These are phyloP conservation scores for Penicillium egyptiacum DNA, from an alignment of 495 filamentous ascomycete genomes.

Conservation along the genomic window DNA sequence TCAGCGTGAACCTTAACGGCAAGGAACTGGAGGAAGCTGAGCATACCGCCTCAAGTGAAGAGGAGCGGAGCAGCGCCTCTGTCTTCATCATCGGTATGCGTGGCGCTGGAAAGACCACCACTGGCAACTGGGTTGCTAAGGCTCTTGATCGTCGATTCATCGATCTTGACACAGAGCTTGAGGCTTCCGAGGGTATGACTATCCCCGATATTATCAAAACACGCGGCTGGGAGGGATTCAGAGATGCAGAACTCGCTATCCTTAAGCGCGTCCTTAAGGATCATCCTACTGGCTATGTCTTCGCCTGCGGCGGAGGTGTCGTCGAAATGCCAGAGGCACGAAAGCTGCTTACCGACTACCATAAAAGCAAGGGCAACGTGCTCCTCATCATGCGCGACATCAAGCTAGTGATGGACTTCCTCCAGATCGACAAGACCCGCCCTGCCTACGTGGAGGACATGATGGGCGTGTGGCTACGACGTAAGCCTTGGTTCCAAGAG, in stretches of 20 bases:
- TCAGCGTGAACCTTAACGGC: conserved; percentile 71
- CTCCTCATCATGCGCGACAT: conserved; percentile 86
- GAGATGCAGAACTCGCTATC: conserved; percentile 73
- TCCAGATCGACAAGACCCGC: conserved; percentile 85
- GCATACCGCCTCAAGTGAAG: conserved; percentile 23
- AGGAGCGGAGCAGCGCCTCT: conserved; percentile 52
- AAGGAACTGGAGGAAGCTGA: conserved; percentile 57
- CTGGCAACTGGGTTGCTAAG: conserved; percentile 77
- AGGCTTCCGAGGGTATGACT: conserved; percentile 64
- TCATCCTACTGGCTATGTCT: conserved; percentile 71
- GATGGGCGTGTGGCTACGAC: conserved; percentile 85
- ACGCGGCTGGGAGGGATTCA: conserved; percentile 86
- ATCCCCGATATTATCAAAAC: conserved; percentile 83
- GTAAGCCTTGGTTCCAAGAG: conserved; percentile 86
- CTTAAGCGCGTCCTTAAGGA: conserved; percentile 72
- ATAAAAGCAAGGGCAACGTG: conserved; percentile 81
- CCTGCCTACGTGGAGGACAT: conserved; percentile 95
- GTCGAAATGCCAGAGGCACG: conserved; percentile 86
- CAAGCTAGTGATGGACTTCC: conserved; percentile 82
- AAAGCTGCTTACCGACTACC: conserved; percentile 69
- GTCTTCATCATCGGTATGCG: conserved; percentile 97
- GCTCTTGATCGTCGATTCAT: conserved; percentile 74
- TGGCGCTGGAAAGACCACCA: conserved; percentile 94
- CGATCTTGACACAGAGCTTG: conserved; percentile 86
- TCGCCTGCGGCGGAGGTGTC: conserved; percentile 92